These are phyloP conservation scores for Penicillium chermesinum DNA, from an alignment of 495 filamentous ascomycete species.

Conservation along the genomic window DNA sequence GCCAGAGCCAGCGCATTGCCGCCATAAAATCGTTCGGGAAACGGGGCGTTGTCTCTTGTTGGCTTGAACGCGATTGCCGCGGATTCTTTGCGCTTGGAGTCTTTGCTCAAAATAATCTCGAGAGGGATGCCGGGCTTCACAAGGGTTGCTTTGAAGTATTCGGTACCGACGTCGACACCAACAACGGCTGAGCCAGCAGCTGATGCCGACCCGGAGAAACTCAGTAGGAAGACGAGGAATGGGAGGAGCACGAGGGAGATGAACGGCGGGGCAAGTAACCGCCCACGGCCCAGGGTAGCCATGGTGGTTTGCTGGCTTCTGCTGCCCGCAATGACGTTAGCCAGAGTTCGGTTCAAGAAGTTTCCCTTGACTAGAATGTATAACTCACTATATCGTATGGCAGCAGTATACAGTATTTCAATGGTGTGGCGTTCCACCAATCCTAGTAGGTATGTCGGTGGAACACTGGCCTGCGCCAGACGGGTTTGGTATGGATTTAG, in stretches of 20 bases:
- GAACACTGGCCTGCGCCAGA: conserved; percentile 21
- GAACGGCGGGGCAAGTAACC: conserved; percentile 33
- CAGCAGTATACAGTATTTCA: not conserved
- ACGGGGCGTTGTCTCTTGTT: conserved; percentile 52
- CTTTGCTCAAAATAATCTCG: conserved; percentile 97
- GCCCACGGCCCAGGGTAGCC: conserved; percentile 46
- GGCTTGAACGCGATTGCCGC: conserved; percentile 95
- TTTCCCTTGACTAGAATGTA: not conserved
- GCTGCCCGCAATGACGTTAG: conserved; percentile 21
- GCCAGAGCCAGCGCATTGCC: conserved; percentile 83
- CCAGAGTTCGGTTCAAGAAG: not conserved
- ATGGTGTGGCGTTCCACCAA: conserved; percentile 5
- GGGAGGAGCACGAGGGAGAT: conserved; percentile 35
- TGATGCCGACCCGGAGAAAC: conserved; percentile 55
- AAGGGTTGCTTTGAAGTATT: conserved; percentile 93
- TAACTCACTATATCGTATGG: conserved; percentile 10
- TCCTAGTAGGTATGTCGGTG: conserved; percentile 15
- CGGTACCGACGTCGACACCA: conserved; percentile 90
- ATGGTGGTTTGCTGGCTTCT: conserved; percentile 41
- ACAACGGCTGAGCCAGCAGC: conserved; percentile 69
- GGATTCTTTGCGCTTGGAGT: conserved; percentile 92
- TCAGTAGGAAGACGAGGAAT: conserved; percentile 50
- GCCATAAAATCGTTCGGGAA: conserved; percentile 88
- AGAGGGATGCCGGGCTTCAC: conserved; percentile 98
- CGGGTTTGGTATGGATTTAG: conserved; percentile 4